Conservation (phyloP, 2,329 filamentous ascomycete genomes). For the Sporothrix schenckii region DNA sequence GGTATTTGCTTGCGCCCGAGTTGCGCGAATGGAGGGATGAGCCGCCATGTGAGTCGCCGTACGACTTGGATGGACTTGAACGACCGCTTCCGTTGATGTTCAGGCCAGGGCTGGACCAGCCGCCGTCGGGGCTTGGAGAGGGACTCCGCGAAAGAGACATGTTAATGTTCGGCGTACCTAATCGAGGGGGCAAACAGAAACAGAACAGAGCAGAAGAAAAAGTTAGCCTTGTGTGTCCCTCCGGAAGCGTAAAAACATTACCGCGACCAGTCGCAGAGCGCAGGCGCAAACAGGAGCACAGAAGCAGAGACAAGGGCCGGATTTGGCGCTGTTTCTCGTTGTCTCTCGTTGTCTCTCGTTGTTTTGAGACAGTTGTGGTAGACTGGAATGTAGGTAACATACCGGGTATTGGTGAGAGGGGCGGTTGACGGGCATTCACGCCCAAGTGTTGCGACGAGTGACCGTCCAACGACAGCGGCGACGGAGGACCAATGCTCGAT, state of each 20-base stretch:
- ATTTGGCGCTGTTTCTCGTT: not conserved
- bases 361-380: conserved; percentile 3
- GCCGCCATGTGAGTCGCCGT: conserved; percentile 61
- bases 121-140: conserved; percentile 79
- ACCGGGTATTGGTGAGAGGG: conserved; percentile 61
- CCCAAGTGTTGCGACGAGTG: conserved; percentile 44
- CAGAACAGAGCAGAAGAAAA: not conserved
- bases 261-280: not conserved
- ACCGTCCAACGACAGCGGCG: conserved; percentile 44
- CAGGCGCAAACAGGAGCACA: conserved; percentile 5
- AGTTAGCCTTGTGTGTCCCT: conserved; percentile 12
- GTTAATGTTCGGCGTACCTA: conserved; percentile 59
- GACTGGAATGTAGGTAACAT: conserved; percentile 40
- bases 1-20: conserved; percentile 71
- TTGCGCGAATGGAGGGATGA: conserved; percentile 69
- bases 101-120: conserved; percentile 68
- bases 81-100: conserved; percentile 31
- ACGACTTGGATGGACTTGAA: conserved; percentile 65
- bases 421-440: conserved; percentile 46
- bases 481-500: conserved; percentile 35
- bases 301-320: conserved; percentile 23
- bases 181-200: conserved; percentile 28
- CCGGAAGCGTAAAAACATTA: conserved; percentile 24
- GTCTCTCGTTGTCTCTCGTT: not conserved
- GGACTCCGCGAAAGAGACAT: conserved; percentile 90